These are phyloP conservation scores for Striga hermonthica DNA, from an alignment of 305 asterid species.

Conservation along the genomic window DNA sequence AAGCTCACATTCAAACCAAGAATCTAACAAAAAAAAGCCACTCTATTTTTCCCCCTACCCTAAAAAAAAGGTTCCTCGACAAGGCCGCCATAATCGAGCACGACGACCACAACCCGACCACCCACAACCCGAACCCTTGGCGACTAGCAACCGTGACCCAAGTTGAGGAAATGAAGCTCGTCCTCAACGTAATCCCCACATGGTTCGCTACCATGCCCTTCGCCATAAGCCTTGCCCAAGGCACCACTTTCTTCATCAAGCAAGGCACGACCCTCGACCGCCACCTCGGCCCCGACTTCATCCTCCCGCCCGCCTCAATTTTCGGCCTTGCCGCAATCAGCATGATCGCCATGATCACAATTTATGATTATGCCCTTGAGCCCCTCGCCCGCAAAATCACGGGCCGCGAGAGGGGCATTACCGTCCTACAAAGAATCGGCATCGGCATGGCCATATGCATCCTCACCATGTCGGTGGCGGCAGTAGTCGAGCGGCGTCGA, in stretches of 20 bases:
- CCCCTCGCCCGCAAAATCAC: conserved; percentile 54
- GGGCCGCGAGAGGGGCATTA: conserved; percentile 70
- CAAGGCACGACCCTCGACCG: conserved; percentile 62
- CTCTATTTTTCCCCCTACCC: background rate
- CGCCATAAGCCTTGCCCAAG: conserved; percentile 74
- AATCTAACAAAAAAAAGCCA: too few relatives aligned
- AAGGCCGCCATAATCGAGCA: conserved; percentile 68
- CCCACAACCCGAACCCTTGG: conserved; percentile 59
- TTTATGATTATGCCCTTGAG: conserved; percentile 66
- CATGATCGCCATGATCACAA: conserved; percentile 52
- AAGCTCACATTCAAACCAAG: too few relatives aligned
- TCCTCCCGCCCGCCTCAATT: conserved; percentile 68
- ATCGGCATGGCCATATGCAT: conserved; percentile 69
- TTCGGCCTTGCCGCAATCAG: conserved; percentile 65
- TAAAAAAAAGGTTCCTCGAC: conserved; percentile 61
- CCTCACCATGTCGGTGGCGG: conserved; percentile 57
- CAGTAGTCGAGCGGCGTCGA: conserved; percentile 63
- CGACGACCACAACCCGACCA: conserved; percentile 27
- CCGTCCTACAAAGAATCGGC: conserved; percentile 78
- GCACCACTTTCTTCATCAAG: conserved; percentile 81
- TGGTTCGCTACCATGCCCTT: conserved; percentile 79
- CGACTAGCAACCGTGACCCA: conserved; percentile 62
- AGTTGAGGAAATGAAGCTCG: conserved; percentile 76
- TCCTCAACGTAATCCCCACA: conserved; percentile 70
- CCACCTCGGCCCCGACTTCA: conserved; percentile 36